A percentile compares a stretch with the other conserved stretches of the same genome.
phyloP scores from a whole-genome alignment of 305 asterid genomes.

The Plantago lanceolata region DNA sequence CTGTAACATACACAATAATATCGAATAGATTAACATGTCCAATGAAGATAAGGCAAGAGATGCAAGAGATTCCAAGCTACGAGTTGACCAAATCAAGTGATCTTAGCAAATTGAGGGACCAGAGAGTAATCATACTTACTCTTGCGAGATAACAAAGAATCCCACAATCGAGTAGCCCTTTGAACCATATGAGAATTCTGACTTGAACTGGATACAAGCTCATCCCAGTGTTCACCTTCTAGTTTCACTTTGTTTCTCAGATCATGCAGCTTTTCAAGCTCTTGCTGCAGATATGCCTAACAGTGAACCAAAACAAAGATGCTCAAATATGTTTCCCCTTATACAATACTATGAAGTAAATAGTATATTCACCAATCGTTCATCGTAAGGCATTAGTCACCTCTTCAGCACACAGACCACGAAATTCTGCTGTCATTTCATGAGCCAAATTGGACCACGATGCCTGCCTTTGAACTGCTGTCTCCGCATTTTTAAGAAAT shows the following conservation, averaged over 20 bases:
- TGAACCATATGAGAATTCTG: constrained; percentile 99
- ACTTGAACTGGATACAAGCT: constrained; percentile 97
- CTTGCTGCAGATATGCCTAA: constrained; percentile 98
- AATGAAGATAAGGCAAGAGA: not conserved
- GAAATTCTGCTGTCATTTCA: constrained; percentile 99
- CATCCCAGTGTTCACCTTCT: constrained; percentile 99
- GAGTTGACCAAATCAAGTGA: constrained; percentile 15
- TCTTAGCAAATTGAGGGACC: constrained; percentile 13
- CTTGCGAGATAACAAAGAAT: constrained; percentile 88
- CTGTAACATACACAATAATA: too few relatives aligned
- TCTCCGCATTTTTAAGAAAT: constrained; percentile 90
- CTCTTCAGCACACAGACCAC: constrained; percentile 99
- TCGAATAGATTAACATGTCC: too few relatives aligned
- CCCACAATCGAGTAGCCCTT: constrained; percentile 97
- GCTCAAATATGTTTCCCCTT: constrained; percentile 15
- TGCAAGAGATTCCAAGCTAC: constrained; percentile 12
- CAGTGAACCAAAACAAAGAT: constrained; percentile 20
- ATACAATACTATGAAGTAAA: constrained; percentile 5
- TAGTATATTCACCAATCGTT: constrained; percentile 19
- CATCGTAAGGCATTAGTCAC: constrained; percentile 33
- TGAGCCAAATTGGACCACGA: constrained; percentile 98
- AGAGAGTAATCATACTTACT: constrained; percentile 46
- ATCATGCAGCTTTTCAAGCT: constrained; percentile 92
- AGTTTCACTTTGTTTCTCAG: constrained; percentile 91
- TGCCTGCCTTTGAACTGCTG: constrained; percentile 93